A percentile compares a stretch with the other conserved stretches of the same genome.
Evolutionary conservation across 2,329 filamentous ascomycete genomes (phyloP).

Genomic region (Falciphora oryzae): DNA sequence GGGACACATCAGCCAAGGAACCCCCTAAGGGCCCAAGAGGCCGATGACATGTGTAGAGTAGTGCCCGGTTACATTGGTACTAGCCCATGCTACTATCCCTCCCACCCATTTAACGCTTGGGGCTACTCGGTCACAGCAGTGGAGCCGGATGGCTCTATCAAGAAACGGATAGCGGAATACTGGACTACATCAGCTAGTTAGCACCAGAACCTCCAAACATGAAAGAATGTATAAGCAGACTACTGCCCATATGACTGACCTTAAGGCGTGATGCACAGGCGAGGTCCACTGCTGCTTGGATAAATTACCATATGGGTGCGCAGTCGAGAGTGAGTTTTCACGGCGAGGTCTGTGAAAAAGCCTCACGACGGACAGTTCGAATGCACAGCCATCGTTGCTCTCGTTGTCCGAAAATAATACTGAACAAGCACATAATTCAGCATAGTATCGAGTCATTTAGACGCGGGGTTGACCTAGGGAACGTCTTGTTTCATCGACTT

Average conservation of each 20-base stretch:
- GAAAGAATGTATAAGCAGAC: not conserved
- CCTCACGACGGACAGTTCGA: too few relatives aligned
- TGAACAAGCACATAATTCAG: too few relatives aligned
- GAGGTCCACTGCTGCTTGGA: not conserved
- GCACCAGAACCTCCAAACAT: not conserved
- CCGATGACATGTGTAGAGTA: not conserved
- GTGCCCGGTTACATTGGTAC: not conserved
- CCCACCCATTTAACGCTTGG: not conserved
- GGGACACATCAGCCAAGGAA: constrained; percentile 40
- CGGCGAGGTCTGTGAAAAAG: too few relatives aligned
- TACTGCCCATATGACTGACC: not conserved
- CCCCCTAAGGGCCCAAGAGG: constrained; percentile 45
- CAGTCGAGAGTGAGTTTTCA: too few relatives aligned
- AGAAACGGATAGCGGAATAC: not conserved
- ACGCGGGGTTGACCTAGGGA: too few relatives aligned
- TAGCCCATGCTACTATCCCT: not conserved
- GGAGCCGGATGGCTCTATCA: not conserved
- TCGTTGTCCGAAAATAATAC: too few relatives aligned
- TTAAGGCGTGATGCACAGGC: not conserved
- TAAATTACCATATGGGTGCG: too few relatives aligned
- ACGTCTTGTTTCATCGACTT: too few relatives aligned
- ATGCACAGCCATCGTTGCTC: too few relatives aligned
- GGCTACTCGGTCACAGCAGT: not conserved
- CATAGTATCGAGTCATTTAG: too few relatives aligned
- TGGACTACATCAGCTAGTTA: not conserved